Percentiles rank a stretch among this genome's conserved stretches.
phyloP scores from a whole-genome alignment of 2,329 filamentous ascomycete genomes.

The Kalmusia sp. region DNA sequence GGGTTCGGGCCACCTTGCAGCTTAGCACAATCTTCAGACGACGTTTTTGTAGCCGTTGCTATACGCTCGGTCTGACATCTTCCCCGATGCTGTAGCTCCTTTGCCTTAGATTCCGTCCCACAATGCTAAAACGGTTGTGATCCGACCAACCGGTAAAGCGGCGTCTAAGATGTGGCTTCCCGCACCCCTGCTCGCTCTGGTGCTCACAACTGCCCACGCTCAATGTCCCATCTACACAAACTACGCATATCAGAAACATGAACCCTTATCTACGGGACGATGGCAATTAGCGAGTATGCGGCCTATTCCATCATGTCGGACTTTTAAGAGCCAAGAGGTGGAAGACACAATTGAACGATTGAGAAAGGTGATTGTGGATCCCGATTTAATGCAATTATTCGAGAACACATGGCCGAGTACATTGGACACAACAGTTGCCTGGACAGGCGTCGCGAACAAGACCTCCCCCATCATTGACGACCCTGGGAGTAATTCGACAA shows the following conservation, averaged over 20 bases:
- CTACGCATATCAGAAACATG: constrained; percentile 49
- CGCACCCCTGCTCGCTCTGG: constrained; percentile 6
- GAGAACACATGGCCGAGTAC: constrained; percentile 77
- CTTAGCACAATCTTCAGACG: no score
- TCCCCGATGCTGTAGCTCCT: no score
- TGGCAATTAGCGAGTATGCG: constrained; percentile 55
- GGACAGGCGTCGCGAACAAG: constrained; percentile 66
- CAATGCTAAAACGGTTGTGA: not conserved
- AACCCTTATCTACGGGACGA: constrained; percentile 49
- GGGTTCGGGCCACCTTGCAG: constrained; percentile 8
- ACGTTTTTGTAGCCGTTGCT: no score
- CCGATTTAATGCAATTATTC: constrained; percentile 73
- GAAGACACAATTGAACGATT: constrained; percentile 48
- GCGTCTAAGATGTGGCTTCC: constrained; percentile 17
- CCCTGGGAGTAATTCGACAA: no score
- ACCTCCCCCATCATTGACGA: constrained; percentile 31
- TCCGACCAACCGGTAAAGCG: not conserved
- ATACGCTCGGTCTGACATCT: no score
- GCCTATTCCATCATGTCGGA: constrained; percentile 53
- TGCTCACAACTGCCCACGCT: constrained; percentile 27
- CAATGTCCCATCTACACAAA: constrained; percentile 53
- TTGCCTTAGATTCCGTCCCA: no score
- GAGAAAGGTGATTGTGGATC: constrained; percentile 50
- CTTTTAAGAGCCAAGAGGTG: constrained; percentile 51
- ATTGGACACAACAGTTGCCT: constrained; percentile 75